Evolutionary conservation across 768 basidiomycete genomes (phyloP).

Genomic region (Russula dissimulans): DNA sequence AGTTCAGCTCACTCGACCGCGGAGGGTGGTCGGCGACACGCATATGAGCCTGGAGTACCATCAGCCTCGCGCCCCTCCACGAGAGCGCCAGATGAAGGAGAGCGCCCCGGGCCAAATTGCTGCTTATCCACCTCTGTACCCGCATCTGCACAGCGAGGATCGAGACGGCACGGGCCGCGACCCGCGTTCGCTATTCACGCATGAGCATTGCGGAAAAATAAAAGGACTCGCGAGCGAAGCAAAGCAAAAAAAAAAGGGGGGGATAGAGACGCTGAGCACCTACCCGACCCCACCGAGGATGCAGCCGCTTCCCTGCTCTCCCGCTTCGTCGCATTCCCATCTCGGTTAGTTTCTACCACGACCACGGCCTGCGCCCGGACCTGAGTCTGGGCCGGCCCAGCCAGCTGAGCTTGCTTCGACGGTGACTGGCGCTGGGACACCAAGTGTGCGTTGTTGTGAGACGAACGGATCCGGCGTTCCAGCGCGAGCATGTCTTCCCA

Average conservation of each 20-base stretch:
- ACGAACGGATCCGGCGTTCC: conserved; percentile 8
- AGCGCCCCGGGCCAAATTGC: background rate
- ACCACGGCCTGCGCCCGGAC: background rate
- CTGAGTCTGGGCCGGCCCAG: background rate
- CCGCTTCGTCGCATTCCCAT: background rate
- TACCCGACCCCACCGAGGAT: background rate
- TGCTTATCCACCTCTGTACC: background rate
- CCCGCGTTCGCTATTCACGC: background rate
- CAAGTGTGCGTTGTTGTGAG: background rate
- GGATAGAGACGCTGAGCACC: background rate
- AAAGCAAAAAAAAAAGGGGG: too few species aligned
- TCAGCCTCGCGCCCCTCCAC: background rate
- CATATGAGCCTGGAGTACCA: background rate
- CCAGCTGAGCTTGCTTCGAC: background rate
- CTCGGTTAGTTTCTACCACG: too few species aligned
- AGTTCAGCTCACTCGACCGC: background rate
- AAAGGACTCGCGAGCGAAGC: background rate
- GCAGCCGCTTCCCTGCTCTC: background rate
- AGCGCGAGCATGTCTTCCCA: conserved; percentile 13
- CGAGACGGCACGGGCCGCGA: background rate
- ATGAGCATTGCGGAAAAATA: too few species aligned
- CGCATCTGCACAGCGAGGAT: background rate
- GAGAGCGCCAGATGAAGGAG: background rate
- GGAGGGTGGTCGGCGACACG: background rate
- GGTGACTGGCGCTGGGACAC: background rate